phyloP scores from a whole-genome alignment of 345 rosid species.

The Sonneratia alba region DNA sequence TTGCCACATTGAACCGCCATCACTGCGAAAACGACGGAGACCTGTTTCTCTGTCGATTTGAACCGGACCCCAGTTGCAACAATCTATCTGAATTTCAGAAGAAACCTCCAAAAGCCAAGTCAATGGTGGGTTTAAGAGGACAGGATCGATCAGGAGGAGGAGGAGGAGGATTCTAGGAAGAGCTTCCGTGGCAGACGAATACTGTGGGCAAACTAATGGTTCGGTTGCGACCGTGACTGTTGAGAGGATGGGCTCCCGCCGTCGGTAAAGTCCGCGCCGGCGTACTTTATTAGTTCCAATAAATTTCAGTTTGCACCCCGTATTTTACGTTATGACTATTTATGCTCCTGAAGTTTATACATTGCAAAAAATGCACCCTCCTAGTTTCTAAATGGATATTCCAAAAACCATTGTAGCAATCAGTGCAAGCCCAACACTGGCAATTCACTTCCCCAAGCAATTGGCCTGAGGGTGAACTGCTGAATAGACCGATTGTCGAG shows the following conservation, averaged over 20 bases:
- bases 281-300: background rate
- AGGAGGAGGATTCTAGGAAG: background rate
- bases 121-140: background rate
- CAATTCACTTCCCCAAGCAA: too few species aligned
- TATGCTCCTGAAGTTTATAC: background rate
- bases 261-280: background rate
- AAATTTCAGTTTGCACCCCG: background rate
- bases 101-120: background rate
- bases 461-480: too few species aligned
- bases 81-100: background rate
- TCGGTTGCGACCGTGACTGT: background rate
- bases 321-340: background rate
- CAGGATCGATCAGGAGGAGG: background rate
- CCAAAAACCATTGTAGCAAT: too few species aligned
- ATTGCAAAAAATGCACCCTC: background rate
- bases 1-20: slow-evolving; percentile 20
- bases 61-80: background rate
- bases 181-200: background rate
- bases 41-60: background rate
- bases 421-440: too few species aligned
- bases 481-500: too few species aligned
- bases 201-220: background rate
- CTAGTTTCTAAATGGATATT: background rate
- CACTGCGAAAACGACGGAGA: background rate
- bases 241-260: background rate